Percentiles rank a stretch among this genome's conserved stretches.
phyloP scores from a whole-genome alignment of 805 yeast species.

The Sugiyamaella floridensis region DNA sequence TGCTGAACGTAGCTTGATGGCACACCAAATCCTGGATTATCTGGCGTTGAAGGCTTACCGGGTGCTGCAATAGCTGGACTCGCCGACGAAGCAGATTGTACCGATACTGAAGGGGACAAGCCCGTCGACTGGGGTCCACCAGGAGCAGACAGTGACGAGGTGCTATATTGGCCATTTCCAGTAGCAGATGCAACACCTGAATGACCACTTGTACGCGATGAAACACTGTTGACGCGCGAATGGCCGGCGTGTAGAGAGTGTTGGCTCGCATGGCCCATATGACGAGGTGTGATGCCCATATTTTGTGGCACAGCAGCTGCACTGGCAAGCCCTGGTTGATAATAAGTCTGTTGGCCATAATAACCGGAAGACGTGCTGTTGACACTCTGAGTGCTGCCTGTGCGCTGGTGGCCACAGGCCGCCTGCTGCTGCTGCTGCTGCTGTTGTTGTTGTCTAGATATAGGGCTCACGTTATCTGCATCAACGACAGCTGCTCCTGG shows the following conservation, averaged over 20 bases:
- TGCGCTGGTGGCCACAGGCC: background rate
- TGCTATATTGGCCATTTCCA: background rate
- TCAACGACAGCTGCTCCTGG: background rate
- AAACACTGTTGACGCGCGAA: conserved; percentile 8
- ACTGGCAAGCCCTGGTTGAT: background rate
- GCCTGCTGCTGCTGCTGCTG: no score
- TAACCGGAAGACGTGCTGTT: background rate
- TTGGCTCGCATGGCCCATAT: background rate
- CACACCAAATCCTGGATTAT: conserved; percentile 25
- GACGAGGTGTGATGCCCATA: background rate
- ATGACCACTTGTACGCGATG: conserved; percentile 6
- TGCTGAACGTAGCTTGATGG: conserved; percentile 29
- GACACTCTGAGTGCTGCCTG: background rate
- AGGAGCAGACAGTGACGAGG: background rate
- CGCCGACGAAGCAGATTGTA: background rate
- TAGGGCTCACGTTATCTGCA: background rate
- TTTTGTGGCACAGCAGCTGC: background rate
- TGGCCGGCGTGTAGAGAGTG: background rate
- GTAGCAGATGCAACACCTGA: background rate
- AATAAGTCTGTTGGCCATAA: background rate
- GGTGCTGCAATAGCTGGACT: conserved; percentile 7
- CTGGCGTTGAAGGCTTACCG: conserved; percentile 11
- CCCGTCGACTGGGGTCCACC: conserved; percentile 1
- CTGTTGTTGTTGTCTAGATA: background rate
- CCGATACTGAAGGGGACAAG: background rate